Conservation (phyloP, 176 grass and related monocot genomes). For the Phoenix dactylifera region DNA sequence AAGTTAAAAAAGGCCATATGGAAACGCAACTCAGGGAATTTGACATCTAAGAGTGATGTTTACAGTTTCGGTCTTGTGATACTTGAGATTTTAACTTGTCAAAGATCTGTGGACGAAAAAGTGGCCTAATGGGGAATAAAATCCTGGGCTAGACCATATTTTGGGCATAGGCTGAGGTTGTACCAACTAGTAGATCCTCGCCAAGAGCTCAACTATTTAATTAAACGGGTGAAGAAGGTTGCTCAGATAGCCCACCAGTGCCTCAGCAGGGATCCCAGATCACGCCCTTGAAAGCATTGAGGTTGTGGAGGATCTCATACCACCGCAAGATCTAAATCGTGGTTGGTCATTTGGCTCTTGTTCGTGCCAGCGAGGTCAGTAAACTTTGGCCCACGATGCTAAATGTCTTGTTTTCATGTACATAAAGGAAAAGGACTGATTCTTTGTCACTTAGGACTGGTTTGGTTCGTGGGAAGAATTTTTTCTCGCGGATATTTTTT, state of each 20-base stretch:
- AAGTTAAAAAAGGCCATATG: too few species aligned
- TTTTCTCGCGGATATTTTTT: too few species aligned
- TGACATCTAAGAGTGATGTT: constrained; percentile 15
- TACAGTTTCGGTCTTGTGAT: constrained; percentile 12
- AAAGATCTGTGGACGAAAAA: constrained; percentile 8
- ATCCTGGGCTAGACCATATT: background rate
- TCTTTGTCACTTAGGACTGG: background rate
- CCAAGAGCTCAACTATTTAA: constrained; percentile 12
- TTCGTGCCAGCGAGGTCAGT: background rate
- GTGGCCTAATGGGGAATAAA: constrained; percentile 8
- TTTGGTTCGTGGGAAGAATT: too few species aligned
- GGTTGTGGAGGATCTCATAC: constrained; percentile 17
- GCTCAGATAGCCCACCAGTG: constrained; percentile 7
- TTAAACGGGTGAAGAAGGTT: constrained; percentile 11
- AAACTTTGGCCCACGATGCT: background rate
- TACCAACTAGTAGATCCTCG: constrained; percentile 9
- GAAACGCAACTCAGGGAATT: background rate
- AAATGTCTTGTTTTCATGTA: background rate
- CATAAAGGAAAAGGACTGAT: background rate
- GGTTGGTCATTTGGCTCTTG: background rate
- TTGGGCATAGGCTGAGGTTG: constrained; percentile 6
- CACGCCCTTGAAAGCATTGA: constrained; percentile 10
- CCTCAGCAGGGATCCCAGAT: constrained; percentile 6
- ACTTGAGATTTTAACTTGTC: constrained; percentile 15
- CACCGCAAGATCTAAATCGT: constrained; percentile 5